Conservation (phyloP, 2,329 filamentous ascomycete genomes). For the Pseudogymnoascus sp. region DNA sequence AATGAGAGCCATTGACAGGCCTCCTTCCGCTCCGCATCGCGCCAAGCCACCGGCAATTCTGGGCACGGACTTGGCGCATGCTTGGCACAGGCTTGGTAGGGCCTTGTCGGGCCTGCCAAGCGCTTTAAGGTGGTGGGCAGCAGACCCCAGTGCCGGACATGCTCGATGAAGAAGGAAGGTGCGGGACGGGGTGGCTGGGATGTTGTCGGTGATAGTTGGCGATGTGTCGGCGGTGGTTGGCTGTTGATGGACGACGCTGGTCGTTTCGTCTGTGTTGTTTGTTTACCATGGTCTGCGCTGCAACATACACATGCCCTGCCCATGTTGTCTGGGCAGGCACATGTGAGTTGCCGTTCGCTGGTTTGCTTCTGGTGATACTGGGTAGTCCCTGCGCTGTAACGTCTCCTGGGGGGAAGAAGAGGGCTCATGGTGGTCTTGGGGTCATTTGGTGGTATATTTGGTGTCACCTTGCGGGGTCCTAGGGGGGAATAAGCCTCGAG, state of each 20-base stretch:
- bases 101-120: background rate
- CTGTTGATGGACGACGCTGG: background rate
- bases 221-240: background rate
- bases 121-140: background rate
- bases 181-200: background rate
- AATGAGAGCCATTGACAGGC: background rate
- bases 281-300: too few relatives aligned
- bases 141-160: slow-evolving; percentile 1
- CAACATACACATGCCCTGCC: background rate
- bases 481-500: background rate
- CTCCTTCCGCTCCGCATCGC: background rate
- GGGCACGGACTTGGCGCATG: background rate
- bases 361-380: background rate
- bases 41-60: background rate
- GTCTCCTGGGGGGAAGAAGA: background rate
- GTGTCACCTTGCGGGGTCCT: background rate
- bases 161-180: background rate
- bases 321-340: background rate
- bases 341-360: background rate
- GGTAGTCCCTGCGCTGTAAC: background rate
- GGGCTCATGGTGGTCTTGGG: background rate
- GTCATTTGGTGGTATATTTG: background rate
- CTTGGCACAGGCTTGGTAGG: background rate
- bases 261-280: background rate
- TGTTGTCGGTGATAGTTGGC: background rate